These are phyloP conservation scores for Lachancea mirantina DNA, from an alignment of 805 yeast species.

Conservation along the genomic window DNA sequence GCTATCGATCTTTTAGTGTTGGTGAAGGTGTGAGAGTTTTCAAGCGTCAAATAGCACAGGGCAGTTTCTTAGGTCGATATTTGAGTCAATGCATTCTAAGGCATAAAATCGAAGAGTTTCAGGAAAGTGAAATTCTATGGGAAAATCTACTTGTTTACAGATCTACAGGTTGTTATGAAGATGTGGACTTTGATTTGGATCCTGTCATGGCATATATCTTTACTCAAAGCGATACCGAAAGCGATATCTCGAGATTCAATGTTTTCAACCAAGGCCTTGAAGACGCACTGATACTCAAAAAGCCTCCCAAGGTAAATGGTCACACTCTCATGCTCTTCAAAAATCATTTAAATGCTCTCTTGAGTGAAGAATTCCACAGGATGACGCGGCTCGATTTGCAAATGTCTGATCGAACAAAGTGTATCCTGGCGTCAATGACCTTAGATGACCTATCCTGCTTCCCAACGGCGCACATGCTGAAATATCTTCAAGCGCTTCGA, in stretches of 20 bases:
- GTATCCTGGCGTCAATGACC: constrained; percentile 9
- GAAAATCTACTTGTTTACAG: constrained; percentile 4
- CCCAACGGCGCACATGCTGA: constrained; percentile 22
- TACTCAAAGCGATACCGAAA: constrained; percentile 1
- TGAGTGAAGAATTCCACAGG: constrained; percentile 16
- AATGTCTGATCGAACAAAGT: constrained; percentile 1
- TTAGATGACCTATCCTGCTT: constrained; percentile 21
- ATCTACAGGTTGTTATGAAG: not conserved
- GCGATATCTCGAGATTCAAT: constrained; percentile 3
- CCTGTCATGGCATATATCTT: constrained; percentile 5
- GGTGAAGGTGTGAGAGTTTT: not conserved
- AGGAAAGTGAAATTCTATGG: constrained; percentile 11
- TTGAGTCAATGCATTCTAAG: constrained; percentile 6
- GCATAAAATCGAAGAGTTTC: constrained; percentile 7
- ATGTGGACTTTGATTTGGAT: not conserved
- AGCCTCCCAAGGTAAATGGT: too few relatives aligned
- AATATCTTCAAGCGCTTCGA: constrained; percentile 16
- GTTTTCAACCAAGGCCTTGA: not conserved
- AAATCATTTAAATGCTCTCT: constrained; percentile 20
- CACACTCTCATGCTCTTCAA: constrained; percentile 13
- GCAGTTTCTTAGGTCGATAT: constrained; percentile 5
- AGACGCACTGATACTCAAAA: not conserved
- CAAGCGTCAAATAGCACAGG: constrained; percentile 5
- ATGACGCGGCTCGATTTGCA: constrained; percentile 1
- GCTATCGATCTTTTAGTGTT: constrained; percentile 1